phyloP scores from a whole-genome alignment of 139 green algal genomes.

The Tetraselmis striata region DNA sequence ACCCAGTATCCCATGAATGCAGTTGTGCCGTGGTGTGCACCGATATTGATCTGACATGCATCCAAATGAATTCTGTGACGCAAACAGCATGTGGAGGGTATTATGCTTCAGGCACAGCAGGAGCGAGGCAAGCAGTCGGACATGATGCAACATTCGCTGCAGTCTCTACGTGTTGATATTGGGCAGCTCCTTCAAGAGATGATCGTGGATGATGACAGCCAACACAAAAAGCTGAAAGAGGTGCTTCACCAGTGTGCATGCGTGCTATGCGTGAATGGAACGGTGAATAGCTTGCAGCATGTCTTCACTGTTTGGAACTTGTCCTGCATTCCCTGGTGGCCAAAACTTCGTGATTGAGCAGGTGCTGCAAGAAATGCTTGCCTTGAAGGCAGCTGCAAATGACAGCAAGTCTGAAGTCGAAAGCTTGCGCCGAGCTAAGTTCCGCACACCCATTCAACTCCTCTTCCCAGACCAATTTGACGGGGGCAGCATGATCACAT shows the following conservation, averaged over 20 bases:
- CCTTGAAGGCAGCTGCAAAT: neutral
- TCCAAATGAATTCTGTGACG: neutral
- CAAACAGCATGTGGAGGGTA: neutral
- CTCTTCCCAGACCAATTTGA: neutral
- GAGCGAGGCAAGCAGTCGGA: neutral
- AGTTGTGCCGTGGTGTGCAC: too few relatives aligned
- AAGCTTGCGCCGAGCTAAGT: neutral
- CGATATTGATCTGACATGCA: too few relatives aligned
- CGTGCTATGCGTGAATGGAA: neutral
- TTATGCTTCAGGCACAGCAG: neutral
- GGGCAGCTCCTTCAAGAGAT: neutral
- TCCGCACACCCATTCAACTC: neutral
- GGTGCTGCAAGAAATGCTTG: neutral
- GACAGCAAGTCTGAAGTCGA: neutral
- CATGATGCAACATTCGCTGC: neutral
- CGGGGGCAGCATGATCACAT: neutral
- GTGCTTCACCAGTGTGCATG: neutral
- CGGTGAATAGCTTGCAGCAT: too few relatives aligned
- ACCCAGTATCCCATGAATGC: too few relatives aligned
- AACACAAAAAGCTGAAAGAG: neutral
- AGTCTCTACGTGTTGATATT: neutral
- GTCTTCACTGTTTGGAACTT: neutral
- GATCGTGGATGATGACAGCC: neutral
- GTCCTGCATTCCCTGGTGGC: too few relatives aligned
- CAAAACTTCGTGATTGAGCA: too few relatives aligned